Percentiles rank a stretch among this genome's conserved stretches.
Evolutionary conservation across 2,329 filamentous ascomycete species (phyloP).

Genomic region (Colletotrichum sansevieriae): DNA sequence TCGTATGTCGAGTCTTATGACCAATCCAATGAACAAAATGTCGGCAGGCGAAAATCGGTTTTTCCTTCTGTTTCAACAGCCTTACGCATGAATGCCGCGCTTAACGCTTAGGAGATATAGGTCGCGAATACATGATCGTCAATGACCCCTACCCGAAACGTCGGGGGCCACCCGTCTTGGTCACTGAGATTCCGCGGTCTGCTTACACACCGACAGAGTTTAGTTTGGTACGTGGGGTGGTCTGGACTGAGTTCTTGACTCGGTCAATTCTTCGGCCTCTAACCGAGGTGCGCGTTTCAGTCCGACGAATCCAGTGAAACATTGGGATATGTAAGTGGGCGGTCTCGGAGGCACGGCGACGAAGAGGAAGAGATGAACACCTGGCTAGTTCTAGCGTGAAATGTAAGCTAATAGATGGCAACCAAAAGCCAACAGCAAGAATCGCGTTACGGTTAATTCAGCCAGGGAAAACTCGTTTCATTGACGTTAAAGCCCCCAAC

Average conservation of each 20-base stretch:
- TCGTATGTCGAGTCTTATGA: background rate
- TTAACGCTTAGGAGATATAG: slow-evolving; percentile 4
- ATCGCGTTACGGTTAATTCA: no score
- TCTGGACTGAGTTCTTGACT: slow-evolving; percentile 16
- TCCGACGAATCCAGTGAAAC: slow-evolving; percentile 1
- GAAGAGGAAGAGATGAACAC: slow-evolving; percentile 1
- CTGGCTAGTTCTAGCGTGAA: no score
- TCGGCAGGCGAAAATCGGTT: background rate
- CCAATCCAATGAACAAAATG: background rate
- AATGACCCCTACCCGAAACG: background rate
- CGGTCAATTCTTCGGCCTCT: slow-evolving; percentile 1
- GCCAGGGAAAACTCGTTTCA: no score
- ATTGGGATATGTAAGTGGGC: background rate
- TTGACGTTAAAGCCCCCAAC: background rate
- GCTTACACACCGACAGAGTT: slow-evolving; percentile 1
- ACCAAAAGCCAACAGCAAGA: no score
- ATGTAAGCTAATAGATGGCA: no score
- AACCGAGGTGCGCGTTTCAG: slow-evolving; percentile 12
- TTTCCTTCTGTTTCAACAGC: background rate
- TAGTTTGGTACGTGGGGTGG: background rate
- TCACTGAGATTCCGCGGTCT: background rate
- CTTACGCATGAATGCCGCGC: slow-evolving; percentile 4
- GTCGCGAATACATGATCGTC: slow-evolving; percentile 9
- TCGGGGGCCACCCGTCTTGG: background rate
- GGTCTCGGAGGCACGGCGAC: background rate